Conservation (phyloP, 1,284 basidiomycete genomes). For the Ganoderma meredithae region DNA sequence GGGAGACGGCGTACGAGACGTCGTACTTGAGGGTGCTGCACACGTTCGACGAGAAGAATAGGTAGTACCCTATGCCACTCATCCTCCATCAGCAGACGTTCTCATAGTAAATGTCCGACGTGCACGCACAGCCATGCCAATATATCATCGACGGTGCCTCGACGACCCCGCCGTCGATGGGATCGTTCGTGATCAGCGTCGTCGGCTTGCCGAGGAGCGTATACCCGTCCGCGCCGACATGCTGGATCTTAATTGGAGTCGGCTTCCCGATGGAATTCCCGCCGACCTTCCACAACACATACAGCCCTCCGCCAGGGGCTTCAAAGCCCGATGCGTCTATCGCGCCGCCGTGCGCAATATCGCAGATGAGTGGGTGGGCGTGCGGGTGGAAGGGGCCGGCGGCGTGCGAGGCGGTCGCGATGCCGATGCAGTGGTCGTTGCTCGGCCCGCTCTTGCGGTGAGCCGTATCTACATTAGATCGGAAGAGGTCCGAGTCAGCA, state of each 20-base stretch:
- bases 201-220: slow-evolving; percentile 22
- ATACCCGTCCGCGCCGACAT: slow-evolving; percentile 36
- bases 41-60: slow-evolving; percentile 35
- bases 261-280: slow-evolving; percentile 30
- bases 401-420: slow-evolving; percentile 28
- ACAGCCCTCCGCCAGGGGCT: slow-evolving; percentile 29
- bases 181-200: slow-evolving; percentile 28
- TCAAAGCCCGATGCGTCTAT: slow-evolving; percentile 36
- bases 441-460: slow-evolving; percentile 18
- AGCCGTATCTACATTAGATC: slow-evolving; percentile 16
- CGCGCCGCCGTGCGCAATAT: slow-evolving; percentile 32
- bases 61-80: slow-evolving; percentile 20
- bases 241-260: slow-evolving; percentile 16
- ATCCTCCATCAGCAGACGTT: not conserved
- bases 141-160: slow-evolving; percentile 31
- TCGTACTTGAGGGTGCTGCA: slow-evolving; percentile 34
- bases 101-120: not conserved
- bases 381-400: slow-evolving; percentile 33
- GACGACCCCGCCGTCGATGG: slow-evolving; percentile 34
- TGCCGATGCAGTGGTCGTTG: slow-evolving; percentile 29
- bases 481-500: slow-evolving; percentile 3
- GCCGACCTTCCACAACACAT: slow-evolving; percentile 37
- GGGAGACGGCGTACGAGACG: slow-evolving; percentile 34
- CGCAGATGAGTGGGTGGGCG: slow-evolving; percentile 15
- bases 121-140: slow-evolving; percentile 14